Conservation (phyloP, 1,139 yeast species). For the Candida pseudocylindracea region DNA sequence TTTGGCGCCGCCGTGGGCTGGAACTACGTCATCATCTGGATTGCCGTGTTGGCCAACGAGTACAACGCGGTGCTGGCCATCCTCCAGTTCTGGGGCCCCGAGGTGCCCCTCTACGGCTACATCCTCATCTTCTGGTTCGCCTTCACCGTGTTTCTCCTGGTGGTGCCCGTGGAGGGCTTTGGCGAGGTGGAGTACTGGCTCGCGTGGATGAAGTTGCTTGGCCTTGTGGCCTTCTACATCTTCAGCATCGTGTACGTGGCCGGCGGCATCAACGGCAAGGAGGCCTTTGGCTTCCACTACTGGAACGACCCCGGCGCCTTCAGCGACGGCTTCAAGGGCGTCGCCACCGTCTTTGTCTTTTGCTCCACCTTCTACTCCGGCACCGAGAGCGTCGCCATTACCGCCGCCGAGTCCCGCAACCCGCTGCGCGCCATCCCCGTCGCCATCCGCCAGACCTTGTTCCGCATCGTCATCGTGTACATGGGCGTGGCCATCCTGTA, state of each 20-base stretch:
- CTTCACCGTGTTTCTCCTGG: slow-evolving; percentile 24
- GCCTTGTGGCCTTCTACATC: slow-evolving; percentile 32
- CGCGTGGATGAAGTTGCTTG: slow-evolving; percentile 30
- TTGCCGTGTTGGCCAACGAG: slow-evolving; percentile 36
- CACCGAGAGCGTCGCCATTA: slow-evolving; percentile 31
- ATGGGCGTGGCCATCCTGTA: slow-evolving; percentile 29
- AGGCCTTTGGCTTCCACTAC: slow-evolving; percentile 28
- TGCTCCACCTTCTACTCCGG: slow-evolving; percentile 42
- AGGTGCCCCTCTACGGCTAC: slow-evolving; percentile 37
- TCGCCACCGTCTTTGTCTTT: slow-evolving; percentile 22
- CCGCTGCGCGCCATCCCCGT: slow-evolving; percentile 32
- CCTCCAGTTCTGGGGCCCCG: slow-evolving; percentile 34
- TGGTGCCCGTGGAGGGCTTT: slow-evolving; percentile 31
- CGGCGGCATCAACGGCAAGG: slow-evolving; percentile 38
- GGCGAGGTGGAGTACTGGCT: slow-evolving; percentile 55
- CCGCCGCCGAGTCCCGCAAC: slow-evolving; percentile 33
- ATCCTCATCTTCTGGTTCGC: slow-evolving; percentile 30
- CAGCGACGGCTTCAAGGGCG: slow-evolving; percentile 8
- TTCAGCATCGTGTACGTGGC: slow-evolving; percentile 36
- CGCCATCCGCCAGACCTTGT: slow-evolving; percentile 34
- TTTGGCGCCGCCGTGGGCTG: slow-evolving; percentile 41
- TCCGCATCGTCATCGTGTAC: slow-evolving; percentile 28
- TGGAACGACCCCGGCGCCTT: slow-evolving; percentile 30
- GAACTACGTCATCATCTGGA: slow-evolving; percentile 40
- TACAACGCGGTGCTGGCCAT: slow-evolving; percentile 31